Conservation (phyloP, 2,329 filamentous ascomycete species). For the Verticillium isaacii region DNA sequence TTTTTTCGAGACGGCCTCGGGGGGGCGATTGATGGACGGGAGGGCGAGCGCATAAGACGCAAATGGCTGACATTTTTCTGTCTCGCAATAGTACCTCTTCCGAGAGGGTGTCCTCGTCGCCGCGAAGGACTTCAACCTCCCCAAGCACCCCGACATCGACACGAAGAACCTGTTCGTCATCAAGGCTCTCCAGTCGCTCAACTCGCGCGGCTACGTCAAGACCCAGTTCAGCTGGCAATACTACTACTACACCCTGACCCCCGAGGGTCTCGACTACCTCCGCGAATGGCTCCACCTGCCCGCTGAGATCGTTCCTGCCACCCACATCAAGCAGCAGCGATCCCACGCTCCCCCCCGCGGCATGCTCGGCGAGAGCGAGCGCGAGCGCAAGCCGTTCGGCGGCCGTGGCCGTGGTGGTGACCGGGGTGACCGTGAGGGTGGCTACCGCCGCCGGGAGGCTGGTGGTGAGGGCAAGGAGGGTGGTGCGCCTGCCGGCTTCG, state of each 20-base stretch:
- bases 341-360: constrained; percentile 96
- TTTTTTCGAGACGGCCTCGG: not conserved
- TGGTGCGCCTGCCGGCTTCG: constrained; percentile 86
- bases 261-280: constrained; percentile 99
- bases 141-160: constrained; percentile 97
- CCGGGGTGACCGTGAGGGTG: constrained; percentile 81
- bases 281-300: constrained; percentile 99
- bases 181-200: constrained; percentile 98
- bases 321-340: constrained; percentile 99
- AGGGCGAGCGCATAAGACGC: constrained; percentile 1
- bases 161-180: constrained; percentile 99
- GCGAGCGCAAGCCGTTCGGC: constrained; percentile 75
- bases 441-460: constrained; percentile 87
- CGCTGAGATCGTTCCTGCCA: constrained; percentile 98
- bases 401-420: constrained; percentile 72
- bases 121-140: constrained; percentile 98
- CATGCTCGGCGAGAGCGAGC: constrained; percentile 87
- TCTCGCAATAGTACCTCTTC: constrained; percentile 79
- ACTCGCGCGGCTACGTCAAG: constrained; percentile 98
- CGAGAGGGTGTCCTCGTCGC: constrained; percentile 89
- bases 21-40: constrained; percentile 1
- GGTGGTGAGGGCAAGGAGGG: constrained; percentile 85
- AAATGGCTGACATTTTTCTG: constrained; percentile 16
- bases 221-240: constrained; percentile 99
- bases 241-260: constrained; percentile 99